These are phyloP conservation scores for Diplodia seriata DNA, from an alignment of 2,329 filamentous ascomycete species.

Conservation along the genomic window DNA sequence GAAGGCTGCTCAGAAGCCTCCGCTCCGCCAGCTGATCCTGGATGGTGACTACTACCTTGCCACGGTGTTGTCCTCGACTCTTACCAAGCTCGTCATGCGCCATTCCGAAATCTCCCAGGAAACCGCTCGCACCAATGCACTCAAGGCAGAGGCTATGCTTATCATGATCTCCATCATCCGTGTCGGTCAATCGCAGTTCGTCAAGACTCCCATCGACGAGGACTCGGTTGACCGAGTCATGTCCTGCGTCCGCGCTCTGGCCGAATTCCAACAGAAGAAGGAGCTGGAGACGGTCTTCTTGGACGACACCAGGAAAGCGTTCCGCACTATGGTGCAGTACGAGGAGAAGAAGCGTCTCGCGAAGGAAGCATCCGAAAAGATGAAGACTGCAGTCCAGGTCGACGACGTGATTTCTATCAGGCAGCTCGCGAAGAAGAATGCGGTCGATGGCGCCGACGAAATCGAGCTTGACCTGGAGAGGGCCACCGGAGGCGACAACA, in stretches of 20 bases:
- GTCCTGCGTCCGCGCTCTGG: conserved; percentile 91
- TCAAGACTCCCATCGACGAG: conserved; percentile 95
- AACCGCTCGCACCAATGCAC: conserved; percentile 84
- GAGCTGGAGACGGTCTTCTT: conserved; percentile 92
- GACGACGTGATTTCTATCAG: conserved; percentile 94
- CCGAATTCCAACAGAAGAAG: conserved; percentile 88
- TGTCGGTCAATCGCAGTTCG: conserved; percentile 97
- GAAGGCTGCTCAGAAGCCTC: conserved; percentile 95
- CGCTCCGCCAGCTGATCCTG: conserved; percentile 89
- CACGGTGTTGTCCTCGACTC: conserved; percentile 90
- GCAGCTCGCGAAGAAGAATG: conserved; percentile 91
- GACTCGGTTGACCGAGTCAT: conserved; percentile 99
- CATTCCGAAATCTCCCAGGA: conserved; percentile 93
- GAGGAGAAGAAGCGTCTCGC: conserved; percentile 98
- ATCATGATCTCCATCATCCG: conserved; percentile 99
- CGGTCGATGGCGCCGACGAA: conserved; percentile 79
- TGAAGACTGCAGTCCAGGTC: conserved; percentile 91
- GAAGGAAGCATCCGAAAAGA: conserved; percentile 89
- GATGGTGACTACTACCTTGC: conserved; percentile 97
- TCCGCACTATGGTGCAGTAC: conserved; percentile 94
- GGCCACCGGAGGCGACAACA: conserved; percentile 88
- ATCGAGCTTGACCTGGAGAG: conserved; percentile 90
- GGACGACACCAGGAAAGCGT: conserved; percentile 92
- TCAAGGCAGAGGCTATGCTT: conserved; percentile 96
- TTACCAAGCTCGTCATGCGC: conserved; percentile 97